phyloP scores from a whole-genome alignment of 1,284 basidiomycete genomes.

The Pseudozyma sp. region DNA sequence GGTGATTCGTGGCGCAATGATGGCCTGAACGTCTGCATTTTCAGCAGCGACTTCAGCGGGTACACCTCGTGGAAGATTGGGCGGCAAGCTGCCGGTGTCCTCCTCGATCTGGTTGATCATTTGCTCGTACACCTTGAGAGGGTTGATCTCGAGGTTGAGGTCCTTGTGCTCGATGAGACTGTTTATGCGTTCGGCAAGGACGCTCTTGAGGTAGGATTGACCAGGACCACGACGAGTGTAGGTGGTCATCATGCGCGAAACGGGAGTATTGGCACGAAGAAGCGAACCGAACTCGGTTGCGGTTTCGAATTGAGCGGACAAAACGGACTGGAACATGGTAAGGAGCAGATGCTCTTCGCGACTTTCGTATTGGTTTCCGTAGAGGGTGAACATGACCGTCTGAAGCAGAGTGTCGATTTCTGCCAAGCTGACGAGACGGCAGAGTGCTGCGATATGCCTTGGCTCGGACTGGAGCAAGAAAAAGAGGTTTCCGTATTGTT shows the following conservation, averaged over 20 bases:
- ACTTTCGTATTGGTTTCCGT: conserved; percentile 99
- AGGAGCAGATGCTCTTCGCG: conserved; percentile 96
- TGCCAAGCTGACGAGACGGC: conserved; percentile 92
- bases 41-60: conserved; percentile 91
- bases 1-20: conserved; percentile 92
- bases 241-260: conserved; percentile 99
- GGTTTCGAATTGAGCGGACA: conserved; percentile 97
- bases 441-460: conserved; percentile 92
- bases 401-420: conserved; percentile 99
- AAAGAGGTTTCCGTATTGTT: conserved; percentile 98
- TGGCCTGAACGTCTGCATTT: conserved; percentile 93
- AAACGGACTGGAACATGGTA: conserved; percentile 97
- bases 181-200: conserved; percentile 96
- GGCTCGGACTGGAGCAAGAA: conserved; percentile 98
- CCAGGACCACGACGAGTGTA: conserved; percentile 98
- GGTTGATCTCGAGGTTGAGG: conserved; percentile 97
- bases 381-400: conserved; percentile 99
- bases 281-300: conserved; percentile 97
- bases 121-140: conserved; percentile 80
- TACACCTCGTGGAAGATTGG: conserved; percentile 89
- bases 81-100: conserved; percentile 88
- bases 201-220: conserved; percentile 95
- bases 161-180: conserved; percentile 98
- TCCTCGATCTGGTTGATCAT: conserved; percentile 88
- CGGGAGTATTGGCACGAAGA: conserved; percentile 96